Conservation (phyloP, 1,284 basidiomycete species). For the Pulchroboletus neoregius region DNA sequence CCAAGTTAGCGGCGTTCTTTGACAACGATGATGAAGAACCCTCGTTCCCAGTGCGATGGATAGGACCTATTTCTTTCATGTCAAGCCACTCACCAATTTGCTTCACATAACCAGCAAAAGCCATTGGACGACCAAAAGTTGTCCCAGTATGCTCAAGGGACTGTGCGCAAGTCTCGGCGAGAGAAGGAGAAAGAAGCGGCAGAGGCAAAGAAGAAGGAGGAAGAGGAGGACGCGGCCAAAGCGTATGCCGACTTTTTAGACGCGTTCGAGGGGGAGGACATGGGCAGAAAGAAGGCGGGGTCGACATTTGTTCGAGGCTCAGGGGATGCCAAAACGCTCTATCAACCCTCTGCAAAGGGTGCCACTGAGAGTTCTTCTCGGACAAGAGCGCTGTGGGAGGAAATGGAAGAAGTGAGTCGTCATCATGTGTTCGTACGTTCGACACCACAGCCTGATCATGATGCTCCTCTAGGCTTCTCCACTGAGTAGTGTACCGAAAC, state of each 20-base stretch:
- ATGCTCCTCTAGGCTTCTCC: constrained; percentile 48
- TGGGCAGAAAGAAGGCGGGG: constrained; percentile 47
- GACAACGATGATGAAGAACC: constrained; percentile 77
- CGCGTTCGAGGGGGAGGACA: constrained; percentile 75
- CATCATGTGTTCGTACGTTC: background rate
- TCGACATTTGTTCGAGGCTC: constrained; percentile 74
- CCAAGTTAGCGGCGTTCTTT: constrained; percentile 73
- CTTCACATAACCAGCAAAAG: constrained; percentile 60
- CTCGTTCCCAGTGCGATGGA: constrained; percentile 82
- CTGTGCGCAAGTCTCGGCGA: constrained; percentile 67
- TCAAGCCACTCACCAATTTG: constrained; percentile 51
- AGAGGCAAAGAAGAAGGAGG: constrained; percentile 79
- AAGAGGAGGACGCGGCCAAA: constrained; percentile 74
- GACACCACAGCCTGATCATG: constrained; percentile 5
- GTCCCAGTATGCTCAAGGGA: constrained; percentile 71
- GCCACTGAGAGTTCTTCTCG: constrained; percentile 27
- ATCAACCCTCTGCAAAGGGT: constrained; percentile 41
- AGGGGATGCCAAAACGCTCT: constrained; percentile 46
- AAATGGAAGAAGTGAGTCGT: constrained; percentile 30
- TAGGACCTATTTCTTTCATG: constrained; percentile 55
- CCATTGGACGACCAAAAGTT: constrained; percentile 73
- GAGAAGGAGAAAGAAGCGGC: constrained; percentile 89
- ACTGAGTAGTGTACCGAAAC: constrained; percentile 47
- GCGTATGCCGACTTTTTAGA: constrained; percentile 86
- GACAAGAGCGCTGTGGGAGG: constrained; percentile 33